Evolutionary conservation across 1,284 basidiomycete species (phyloP), one percentile per base, ranked within the genome.

Genomic region (Cryptococcus hybrid): DNA sequence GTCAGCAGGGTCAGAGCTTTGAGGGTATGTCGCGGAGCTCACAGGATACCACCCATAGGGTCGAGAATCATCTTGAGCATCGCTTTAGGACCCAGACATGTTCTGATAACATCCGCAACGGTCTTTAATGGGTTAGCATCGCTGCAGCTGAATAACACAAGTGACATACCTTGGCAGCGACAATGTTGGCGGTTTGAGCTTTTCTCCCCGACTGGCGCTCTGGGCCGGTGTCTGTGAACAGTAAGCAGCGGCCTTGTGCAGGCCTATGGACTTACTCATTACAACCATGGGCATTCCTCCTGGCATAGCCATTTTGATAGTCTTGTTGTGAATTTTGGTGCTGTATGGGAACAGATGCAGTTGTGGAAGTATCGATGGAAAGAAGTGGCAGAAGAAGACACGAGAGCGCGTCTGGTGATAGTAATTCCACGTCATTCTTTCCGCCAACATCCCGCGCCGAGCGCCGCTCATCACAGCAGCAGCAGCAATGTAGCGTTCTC

Each of bases 41-140:
- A 93, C 91, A 95, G 71, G 67, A 96, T 96, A 54, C 93, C 92
- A 56, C 93, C 93, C 93, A 96, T 96, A 3, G 93, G 92, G 81
- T 98, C 93, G 50, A 97, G 80, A 68, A 98, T 97, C 95, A 99
- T 99, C 84, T 99, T 99, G 62, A 98, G 83, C 95, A 98, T 99
- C 46, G 94, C 88, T 75, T 96, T 95, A 3, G 95, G 95, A 5
- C 96, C 95, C 38, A 98, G 80, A 85, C 95, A 99, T 67, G 94
- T 98, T 62, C 94, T 81, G 69, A 99, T 98, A n/a, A 99, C 93
- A 83, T 98, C 95, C 66, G 95, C 91, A 2, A 99, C 95, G 13
- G 93, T 97, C 90, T 94, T 60, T 39, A 11, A 51, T 8, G 13
- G 5, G 30, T 30, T 18, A 46, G 35, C 42, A 43, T 7, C 6